Percentiles rank a stretch among this genome's conserved stretches.
phyloP scores from a whole-genome alignment of 2,329 filamentous ascomycete species.

The Gliomastix tumulicola region DNA sequence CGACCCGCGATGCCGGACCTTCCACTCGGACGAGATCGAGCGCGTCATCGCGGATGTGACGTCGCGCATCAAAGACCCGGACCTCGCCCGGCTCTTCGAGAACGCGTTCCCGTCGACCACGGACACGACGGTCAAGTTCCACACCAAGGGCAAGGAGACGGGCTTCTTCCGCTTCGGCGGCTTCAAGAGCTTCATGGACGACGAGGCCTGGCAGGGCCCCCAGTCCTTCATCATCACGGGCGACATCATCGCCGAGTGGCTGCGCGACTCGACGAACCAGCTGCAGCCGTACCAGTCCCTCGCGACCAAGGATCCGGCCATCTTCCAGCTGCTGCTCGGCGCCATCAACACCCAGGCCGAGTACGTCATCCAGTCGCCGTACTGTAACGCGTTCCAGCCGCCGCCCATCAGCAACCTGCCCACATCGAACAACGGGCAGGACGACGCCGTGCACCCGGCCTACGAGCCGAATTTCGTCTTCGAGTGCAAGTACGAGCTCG shows the following conservation, averaged over 20 bases:
- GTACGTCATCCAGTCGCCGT: slow-evolving; percentile 89
- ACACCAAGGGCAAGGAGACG: slow-evolving; percentile 54
- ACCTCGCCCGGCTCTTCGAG: slow-evolving; percentile 87
- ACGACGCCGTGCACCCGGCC: slow-evolving; percentile 75
- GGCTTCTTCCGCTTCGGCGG: slow-evolving; percentile 25
- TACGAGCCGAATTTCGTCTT: slow-evolving; percentile 86
- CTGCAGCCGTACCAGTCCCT: slow-evolving; percentile 82
- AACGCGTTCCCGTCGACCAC: slow-evolving; percentile 85
- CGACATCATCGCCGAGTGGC: slow-evolving; percentile 89
- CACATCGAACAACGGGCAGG: slow-evolving; percentile 69
- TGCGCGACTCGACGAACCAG: slow-evolving; percentile 91
- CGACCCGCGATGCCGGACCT: slow-evolving; percentile 75
- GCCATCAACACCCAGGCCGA: slow-evolving; percentile 96
- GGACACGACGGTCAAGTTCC: slow-evolving; percentile 85
- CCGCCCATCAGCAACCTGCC: slow-evolving; percentile 74
- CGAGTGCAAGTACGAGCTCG: slow-evolving; percentile 98
- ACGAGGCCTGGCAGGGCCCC: slow-evolving; percentile 69
- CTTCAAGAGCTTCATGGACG: slow-evolving; percentile 27
- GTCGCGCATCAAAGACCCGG: slow-evolving; percentile 70
- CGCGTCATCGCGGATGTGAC: slow-evolving; percentile 80
- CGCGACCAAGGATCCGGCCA: slow-evolving; percentile 70
- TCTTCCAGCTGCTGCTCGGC: slow-evolving; percentile 77
- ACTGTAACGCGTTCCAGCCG: slow-evolving; percentile 98
- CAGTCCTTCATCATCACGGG: slow-evolving; percentile 93
- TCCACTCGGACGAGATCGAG: slow-evolving; percentile 80